Percentiles rank a stretch among this genome's conserved stretches.
These are phyloP conservation scores for Ceratopteris richardii DNA, from an alignment of 75 land plant species.

Conservation along the genomic window DNA sequence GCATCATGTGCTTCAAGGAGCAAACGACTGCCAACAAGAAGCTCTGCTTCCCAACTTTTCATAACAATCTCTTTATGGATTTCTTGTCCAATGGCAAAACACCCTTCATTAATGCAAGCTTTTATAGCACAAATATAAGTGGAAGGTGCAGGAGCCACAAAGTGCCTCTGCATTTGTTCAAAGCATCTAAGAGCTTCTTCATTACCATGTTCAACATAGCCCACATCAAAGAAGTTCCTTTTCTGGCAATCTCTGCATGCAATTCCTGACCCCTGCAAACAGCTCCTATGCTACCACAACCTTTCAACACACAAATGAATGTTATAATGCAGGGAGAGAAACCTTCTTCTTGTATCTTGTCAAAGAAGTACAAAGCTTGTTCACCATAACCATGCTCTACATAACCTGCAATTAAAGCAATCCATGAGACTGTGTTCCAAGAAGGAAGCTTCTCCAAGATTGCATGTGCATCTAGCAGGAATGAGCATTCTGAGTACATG, in stretches of 20 bases:
- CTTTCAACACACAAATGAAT: conserved; percentile 27
- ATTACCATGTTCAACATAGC: too few species aligned
- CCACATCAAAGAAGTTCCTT: too few species aligned
- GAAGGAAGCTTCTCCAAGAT: conserved; percentile 40
- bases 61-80: too few species aligned
- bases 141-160: too few species aligned
- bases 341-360: conserved; percentile 36
- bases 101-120: too few species aligned
- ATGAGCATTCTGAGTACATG: conserved; percentile 51
- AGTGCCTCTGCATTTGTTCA: too few species aligned
- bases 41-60: too few species aligned
- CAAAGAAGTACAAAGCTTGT: conserved; percentile 35
- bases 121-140: too few species aligned
- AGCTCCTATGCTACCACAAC: conserved; percentile 31
- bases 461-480: conserved; percentile 29
- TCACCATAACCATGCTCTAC: conserved; percentile 27
- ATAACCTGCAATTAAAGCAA: conserved; percentile 45
- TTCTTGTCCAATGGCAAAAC: too few species aligned
- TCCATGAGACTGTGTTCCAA: conserved; percentile 50
- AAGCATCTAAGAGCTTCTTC: too few species aligned
- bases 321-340: conserved; percentile 24
- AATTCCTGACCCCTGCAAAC: conserved; percentile 27
- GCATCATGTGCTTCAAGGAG: too few species aligned
- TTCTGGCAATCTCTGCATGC: not conserved
- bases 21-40: too few species aligned